phyloP scores from a whole-genome alignment of 345 rosid genomes.

The Arabis hirsuta region DNA sequence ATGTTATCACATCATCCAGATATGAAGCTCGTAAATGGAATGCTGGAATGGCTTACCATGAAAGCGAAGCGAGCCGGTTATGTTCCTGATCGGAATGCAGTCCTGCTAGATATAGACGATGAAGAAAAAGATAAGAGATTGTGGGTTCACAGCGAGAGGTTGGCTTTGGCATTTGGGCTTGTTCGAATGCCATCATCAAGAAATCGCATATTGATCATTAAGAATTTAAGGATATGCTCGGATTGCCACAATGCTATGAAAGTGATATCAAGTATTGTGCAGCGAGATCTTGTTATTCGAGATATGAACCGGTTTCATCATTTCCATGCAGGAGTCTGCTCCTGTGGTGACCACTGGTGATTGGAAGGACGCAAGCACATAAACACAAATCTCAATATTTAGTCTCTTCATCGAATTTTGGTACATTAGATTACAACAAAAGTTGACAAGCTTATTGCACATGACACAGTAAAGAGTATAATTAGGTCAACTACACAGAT shows the following conservation, averaged over 20 bases:
- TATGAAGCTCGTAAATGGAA: constrained; percentile 68
- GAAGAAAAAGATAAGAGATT: constrained; percentile 63
- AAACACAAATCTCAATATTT: constrained; percentile 23
- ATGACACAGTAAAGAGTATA: constrained; percentile 11
- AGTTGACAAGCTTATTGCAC: constrained; percentile 26
- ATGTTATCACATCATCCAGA: constrained; percentile 65
- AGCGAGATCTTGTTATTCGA: constrained; percentile 69
- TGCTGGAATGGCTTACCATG: constrained; percentile 85
- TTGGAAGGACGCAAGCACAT: constrained; percentile 3
- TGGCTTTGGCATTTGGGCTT: constrained; percentile 80
- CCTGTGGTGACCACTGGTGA: constrained; percentile 90
- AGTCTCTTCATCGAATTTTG: constrained; percentile 20
- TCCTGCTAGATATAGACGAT: constrained; percentile 62
- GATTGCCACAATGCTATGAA: constrained; percentile 82
- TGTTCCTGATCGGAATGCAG: constrained; percentile 57
- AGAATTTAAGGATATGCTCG: constrained; percentile 78
- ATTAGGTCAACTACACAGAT: constrained; percentile 40
- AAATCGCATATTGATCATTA: constrained; percentile 65
- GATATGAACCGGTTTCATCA: constrained; percentile 91
- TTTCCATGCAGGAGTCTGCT: constrained; percentile 69
- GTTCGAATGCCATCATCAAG: constrained; percentile 52
- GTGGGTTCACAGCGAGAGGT: constrained; percentile 89
- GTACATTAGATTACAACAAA: constrained; percentile 15
- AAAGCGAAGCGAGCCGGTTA: constrained; percentile 66
- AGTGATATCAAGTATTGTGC: constrained; percentile 63